Evolutionary conservation across 441 rosid species (phyloP).

Genomic region (Lagerstroemia fauriei): DNA sequence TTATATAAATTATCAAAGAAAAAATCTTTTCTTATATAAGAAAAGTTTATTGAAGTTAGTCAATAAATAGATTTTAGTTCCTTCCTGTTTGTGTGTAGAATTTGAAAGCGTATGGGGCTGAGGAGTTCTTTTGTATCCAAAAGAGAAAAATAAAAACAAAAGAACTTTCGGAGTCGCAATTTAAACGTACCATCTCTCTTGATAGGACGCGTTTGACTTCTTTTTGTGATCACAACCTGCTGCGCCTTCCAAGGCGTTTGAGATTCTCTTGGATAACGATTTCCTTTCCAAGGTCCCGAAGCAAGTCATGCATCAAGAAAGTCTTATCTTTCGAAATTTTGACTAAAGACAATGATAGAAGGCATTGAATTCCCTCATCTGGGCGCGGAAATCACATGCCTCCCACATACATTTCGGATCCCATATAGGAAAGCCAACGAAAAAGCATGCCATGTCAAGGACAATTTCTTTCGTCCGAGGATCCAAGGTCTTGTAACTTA

Average conservation of each 20-base stretch:
- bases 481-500: slow-evolving; percentile 5
- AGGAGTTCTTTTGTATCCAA: not conserved
- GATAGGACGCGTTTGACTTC: not conserved
- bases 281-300: slow-evolving; percentile 8
- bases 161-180: too few species aligned
- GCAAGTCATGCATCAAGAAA: slow-evolving; percentile 16
- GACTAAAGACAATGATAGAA: not conserved
- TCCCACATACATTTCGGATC: slow-evolving; percentile 32
- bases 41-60: too few species aligned
- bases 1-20: too few species aligned
- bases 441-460: slow-evolving; percentile 15
- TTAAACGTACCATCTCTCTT: not conserved
- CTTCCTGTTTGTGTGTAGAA: too few species aligned
- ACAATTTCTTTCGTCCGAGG: not conserved
- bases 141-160: too few species aligned
- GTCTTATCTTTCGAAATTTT: not conserved
- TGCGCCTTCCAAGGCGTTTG: not conserved
- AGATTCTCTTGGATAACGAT: not conserved
- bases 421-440: too few species aligned
- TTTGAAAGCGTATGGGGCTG: too few species aligned
- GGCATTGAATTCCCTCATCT: not conserved
- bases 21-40: too few species aligned
- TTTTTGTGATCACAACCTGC: not conserved
- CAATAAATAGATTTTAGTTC: too few species aligned
- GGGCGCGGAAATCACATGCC: not conserved